Evolutionary conservation across 2,329 filamentous ascomycete species (phyloP).

Genomic region (Ploettnerulaceae sp.): DNA sequence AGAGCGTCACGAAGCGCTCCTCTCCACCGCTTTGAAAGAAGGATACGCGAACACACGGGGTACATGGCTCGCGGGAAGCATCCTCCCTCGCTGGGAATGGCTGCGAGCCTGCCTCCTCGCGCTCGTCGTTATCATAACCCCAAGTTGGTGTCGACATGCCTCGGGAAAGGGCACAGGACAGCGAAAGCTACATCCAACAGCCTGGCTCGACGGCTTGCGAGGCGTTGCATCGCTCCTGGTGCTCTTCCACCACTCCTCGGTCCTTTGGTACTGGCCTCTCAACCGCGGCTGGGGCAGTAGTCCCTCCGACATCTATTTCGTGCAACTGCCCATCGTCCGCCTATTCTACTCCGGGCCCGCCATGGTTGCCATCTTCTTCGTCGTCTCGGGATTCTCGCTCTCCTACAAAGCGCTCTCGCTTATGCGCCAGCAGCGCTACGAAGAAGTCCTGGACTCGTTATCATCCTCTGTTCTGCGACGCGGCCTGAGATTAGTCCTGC

Average conservation of each 20-base stretch:
- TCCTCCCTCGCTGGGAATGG: not conserved
- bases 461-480: conserved; percentile 42
- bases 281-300: conserved; percentile 8
- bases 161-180: not conserved
- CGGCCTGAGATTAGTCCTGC: conserved; percentile 40
- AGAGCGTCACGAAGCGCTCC: not conserved
- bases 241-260: conserved; percentile 27
- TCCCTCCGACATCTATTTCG: conserved; percentile 2
- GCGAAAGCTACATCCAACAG: conserved; percentile 2
- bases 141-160: not conserved
- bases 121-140: not conserved
- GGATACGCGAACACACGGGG: not conserved
- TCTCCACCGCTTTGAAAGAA: not conserved
- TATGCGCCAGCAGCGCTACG: conserved; percentile 32
- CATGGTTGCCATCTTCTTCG: conserved; percentile 45
- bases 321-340: conserved; percentile 14
- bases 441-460: conserved; percentile 32
- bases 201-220: conserved; percentile 43
- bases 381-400: conserved; percentile 44
- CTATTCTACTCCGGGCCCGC: conserved; percentile 32
- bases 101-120: not conserved
- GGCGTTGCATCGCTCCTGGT: conserved; percentile 43
- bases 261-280: conserved; percentile 7
- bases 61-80: not conserved
- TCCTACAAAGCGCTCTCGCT: conserved; percentile 38